Evolutionary conservation across 2,329 filamentous ascomycete species (phyloP).

Genomic region (Tolypocladium capitatum): DNA sequence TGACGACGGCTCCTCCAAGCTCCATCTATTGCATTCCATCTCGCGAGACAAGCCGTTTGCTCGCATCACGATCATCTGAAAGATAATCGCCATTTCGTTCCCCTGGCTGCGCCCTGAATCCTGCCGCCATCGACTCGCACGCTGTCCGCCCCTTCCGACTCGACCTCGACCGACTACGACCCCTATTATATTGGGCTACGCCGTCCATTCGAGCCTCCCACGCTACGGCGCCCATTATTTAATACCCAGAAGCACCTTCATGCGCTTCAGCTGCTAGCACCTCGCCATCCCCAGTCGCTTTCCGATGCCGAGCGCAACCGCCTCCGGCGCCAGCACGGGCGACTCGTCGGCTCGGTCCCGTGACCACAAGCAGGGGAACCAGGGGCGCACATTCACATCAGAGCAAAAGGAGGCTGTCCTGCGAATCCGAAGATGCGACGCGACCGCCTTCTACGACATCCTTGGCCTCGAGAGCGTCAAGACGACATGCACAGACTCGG

Average conservation of each 20-base stretch:
- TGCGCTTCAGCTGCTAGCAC: not conserved
- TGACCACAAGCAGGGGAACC: constrained; percentile 64
- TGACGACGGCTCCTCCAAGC: not conserved
- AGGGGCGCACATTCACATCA: constrained; percentile 64
- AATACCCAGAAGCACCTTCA: not conserved
- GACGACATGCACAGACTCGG: constrained; percentile 56
- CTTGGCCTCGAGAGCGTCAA: constrained; percentile 55
- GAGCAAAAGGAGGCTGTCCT: constrained; percentile 89
- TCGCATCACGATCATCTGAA: not conserved
- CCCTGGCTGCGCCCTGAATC: not conserved
- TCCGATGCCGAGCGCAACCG: constrained; percentile 32
- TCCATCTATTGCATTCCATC: not conserved
- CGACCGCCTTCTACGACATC: constrained; percentile 94
- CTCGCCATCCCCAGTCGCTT: not conserved
- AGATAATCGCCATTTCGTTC: not conserved
- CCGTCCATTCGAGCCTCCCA: not conserved
- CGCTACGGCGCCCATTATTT: not conserved
- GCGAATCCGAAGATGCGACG: constrained; percentile 69
- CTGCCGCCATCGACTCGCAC: not conserved
- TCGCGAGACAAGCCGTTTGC: not conserved
- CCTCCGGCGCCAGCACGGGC: constrained; percentile 40
- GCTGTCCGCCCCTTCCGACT: not conserved
- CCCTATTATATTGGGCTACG: not conserved
- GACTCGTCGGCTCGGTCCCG: constrained; percentile 32
- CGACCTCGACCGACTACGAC: not conserved